Conservation (phyloP, 208 protist species). For the Trypanosoma mega region DNA sequence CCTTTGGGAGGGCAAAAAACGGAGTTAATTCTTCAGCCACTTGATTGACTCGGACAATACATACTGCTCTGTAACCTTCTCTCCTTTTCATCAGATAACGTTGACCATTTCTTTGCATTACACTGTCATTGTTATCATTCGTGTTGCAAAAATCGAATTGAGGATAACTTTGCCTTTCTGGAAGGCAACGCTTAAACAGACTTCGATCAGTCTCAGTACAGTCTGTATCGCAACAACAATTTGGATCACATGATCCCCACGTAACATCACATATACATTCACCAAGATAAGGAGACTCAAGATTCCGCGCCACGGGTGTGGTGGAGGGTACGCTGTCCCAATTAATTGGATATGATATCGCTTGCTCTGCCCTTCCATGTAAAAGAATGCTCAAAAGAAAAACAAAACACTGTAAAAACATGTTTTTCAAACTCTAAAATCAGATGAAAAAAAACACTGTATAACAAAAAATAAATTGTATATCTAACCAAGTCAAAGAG, state of each 20-base stretch:
- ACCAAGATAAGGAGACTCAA: constrained; percentile 75
- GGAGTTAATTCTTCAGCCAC: constrained; percentile 43
- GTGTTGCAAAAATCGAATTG: constrained; percentile 60
- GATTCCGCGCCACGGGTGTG: constrained; percentile 34
- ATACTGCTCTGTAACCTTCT: constrained; percentile 39
- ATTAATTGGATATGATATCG: constrained; percentile 31
- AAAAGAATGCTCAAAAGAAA: constrained; percentile 3
- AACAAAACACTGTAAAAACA: neutral
- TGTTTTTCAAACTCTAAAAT: too few relatives aligned
- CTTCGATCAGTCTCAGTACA: constrained; percentile 32
- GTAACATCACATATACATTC: constrained; percentile 76
- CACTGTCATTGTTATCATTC: constrained; percentile 29
- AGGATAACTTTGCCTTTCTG: constrained; percentile 46
- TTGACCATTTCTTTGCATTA: constrained; percentile 40
- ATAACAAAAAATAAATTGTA: too few relatives aligned
- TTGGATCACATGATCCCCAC: constrained; percentile 59
- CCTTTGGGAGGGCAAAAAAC: constrained; percentile 67
- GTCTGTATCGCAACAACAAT: constrained; percentile 81
- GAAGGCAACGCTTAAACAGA: constrained; percentile 54
- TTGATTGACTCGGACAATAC: constrained; percentile 65
- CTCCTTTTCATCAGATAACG: constrained; percentile 42
- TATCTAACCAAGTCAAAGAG: neutral
- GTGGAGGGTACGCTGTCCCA: constrained; percentile 41
- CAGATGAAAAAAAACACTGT: too few relatives aligned
- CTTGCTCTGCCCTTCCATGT: constrained; percentile 21